A percentile compares a stretch with the other conserved stretches of the same genome.
These are phyloP conservation scores for Colletotrichum musae DNA, from an alignment of 2,329 filamentous ascomycete species.

Conservation along the genomic window DNA sequence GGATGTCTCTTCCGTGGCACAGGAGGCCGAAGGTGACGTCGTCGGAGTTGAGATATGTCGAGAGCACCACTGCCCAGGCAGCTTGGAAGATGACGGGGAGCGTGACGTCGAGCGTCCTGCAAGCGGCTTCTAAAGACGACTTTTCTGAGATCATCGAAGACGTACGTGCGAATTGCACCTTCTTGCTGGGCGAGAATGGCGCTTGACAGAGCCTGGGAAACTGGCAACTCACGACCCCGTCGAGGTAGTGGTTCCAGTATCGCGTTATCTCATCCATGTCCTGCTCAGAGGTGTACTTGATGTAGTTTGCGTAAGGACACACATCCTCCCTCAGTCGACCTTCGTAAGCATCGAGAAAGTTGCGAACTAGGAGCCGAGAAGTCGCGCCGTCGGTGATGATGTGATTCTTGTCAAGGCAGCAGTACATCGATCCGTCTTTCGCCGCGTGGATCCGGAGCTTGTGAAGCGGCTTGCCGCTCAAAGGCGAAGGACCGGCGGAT, in stretches of 20 bases:
- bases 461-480: conserved; percentile 8
- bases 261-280: not conserved
- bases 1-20: conserved; percentile 67
- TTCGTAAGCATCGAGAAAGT: conserved; percentile 12
- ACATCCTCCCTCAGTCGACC: not conserved
- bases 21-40: conserved; percentile 82
- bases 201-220: conserved; percentile 2
- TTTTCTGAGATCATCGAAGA: not conserved
- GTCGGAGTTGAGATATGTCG: conserved; percentile 82
- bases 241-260: conserved; percentile 20
- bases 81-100: conserved; percentile 83
- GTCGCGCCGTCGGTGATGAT: conserved; percentile 31
- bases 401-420: conserved; percentile 29
- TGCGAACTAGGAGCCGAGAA: conserved; percentile 14
- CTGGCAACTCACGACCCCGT: not conserved
- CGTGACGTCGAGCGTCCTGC: conserved; percentile 67
- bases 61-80: conserved; percentile 82
- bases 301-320: conserved; percentile 18
- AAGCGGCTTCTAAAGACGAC: not conserved
- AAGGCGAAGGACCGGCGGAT: not conserved
- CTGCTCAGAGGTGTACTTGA: conserved; percentile 16
- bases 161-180: conserved; percentile 7
- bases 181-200: not conserved
- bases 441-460: conserved; percentile 2
- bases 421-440: conserved; percentile 5